phyloP scores from a whole-genome alignment of 2,329 filamentous ascomycete genomes.

The Sphaerulina vaccinii region DNA sequence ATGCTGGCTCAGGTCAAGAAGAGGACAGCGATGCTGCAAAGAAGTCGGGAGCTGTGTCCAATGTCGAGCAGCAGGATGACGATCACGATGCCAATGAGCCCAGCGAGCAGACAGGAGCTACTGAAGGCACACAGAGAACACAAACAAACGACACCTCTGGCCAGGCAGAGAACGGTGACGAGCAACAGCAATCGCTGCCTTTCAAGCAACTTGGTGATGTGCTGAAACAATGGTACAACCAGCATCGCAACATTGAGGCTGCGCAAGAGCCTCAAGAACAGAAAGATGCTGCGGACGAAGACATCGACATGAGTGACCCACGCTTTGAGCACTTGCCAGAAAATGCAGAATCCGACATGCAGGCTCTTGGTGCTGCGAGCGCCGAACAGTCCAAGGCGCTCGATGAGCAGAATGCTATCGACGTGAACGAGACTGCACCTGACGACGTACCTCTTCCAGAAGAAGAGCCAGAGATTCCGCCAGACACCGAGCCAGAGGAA shows the following conservation, averaged over 20 bases:
- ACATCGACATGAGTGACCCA: slow-evolving; percentile 65
- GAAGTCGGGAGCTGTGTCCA: slow-evolving; percentile 41
- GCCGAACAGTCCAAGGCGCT: slow-evolving; percentile 84
- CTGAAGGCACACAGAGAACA: slow-evolving; percentile 24
- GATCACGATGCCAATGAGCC: slow-evolving; percentile 27
- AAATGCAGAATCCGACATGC: slow-evolving; percentile 78
- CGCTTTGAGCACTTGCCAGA: slow-evolving; percentile 93
- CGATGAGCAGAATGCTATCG: slow-evolving; percentile 79
- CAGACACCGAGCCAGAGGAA: slow-evolving; percentile 40
- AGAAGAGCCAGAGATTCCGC: slow-evolving; percentile 33
- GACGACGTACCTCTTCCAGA: slow-evolving; percentile 36
- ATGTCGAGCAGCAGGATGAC: slow-evolving; percentile 36
- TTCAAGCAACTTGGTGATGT: slow-evolving; percentile 95
- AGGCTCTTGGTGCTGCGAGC: slow-evolving; percentile 83
- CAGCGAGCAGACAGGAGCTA: slow-evolving; percentile 26
- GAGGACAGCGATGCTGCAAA: slow-evolving; percentile 38
- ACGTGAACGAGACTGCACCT: slow-evolving; percentile 43
- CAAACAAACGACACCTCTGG: slow-evolving; percentile 21
- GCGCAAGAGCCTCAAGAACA: slow-evolving; percentile 50
- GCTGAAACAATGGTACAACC: slow-evolving; percentile 87
- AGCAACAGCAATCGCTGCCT: slow-evolving; percentile 55
- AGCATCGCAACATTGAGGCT: slow-evolving; percentile 76
- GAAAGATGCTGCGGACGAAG: slow-evolving; percentile 49
- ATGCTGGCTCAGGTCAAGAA: slow-evolving; percentile 45
- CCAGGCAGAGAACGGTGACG: slow-evolving; percentile 18